Percentiles rank a stretch among this genome's conserved stretches.
phyloP scores from a whole-genome alignment of 495 filamentous ascomycete genomes.

The Tuber indicum region DNA sequence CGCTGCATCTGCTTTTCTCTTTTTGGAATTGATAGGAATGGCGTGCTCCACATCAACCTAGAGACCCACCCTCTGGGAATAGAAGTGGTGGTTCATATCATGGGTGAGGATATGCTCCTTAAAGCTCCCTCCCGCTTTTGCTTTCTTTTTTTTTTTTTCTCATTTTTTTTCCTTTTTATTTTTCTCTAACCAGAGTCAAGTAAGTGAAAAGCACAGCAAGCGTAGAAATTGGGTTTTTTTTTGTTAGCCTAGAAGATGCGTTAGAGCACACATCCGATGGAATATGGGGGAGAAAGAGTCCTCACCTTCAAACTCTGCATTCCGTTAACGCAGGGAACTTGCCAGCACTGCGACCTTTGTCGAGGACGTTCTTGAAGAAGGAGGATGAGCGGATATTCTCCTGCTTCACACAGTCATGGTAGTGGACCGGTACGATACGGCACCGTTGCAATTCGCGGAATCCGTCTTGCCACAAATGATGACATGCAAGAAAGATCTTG shows the following conservation, averaged over 20 bases:
- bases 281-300: not conserved
- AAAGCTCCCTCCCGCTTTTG: not conserved
- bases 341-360: constrained; percentile 25
- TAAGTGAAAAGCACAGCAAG: not conserved
- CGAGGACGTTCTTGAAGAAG: constrained; percentile 30
- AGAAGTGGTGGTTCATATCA: not conserved
- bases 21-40: not conserved
- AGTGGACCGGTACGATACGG: constrained; percentile 33
- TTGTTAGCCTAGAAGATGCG: not conserved
- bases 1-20: not conserved
- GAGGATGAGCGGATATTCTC: constrained; percentile 24
- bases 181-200: not conserved
- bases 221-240: not conserved
- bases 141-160: not conserved
- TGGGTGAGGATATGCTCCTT: not conserved
- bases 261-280: not conserved
- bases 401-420: constrained; percentile 28
- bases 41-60: not conserved
- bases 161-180: not conserved
- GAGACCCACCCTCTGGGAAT: not conserved
- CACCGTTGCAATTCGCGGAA: constrained; percentile 25
- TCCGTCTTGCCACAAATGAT: constrained; percentile 31
- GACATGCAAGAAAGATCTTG: constrained; percentile 35
- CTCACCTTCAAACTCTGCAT: constrained; percentile 11
- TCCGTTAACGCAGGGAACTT: constrained; percentile 31